Conservation (phyloP, 2,329 filamentous ascomycete species). For the Ophiostoma montium region DNA sequence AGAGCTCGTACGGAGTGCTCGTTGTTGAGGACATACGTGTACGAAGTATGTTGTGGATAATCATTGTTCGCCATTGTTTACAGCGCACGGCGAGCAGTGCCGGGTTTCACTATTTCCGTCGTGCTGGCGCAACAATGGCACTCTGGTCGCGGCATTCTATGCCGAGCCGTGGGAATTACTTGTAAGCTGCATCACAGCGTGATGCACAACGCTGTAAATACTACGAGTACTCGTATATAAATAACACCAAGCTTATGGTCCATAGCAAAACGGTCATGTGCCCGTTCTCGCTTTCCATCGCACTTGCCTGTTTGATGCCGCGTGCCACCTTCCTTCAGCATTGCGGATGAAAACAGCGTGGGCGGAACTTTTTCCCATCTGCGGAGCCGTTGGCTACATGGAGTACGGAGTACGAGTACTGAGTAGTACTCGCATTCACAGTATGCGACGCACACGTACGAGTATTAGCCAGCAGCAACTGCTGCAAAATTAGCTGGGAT, state of each 20-base stretch:
- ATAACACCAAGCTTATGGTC: too few relatives aligned
- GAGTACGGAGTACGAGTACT: neutral
- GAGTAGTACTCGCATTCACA: neutral
- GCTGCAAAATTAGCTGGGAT: neutral
- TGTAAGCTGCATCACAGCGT: too few relatives aligned
- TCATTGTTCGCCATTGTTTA: too few relatives aligned
- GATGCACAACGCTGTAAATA: too few relatives aligned
- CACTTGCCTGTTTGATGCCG: neutral
- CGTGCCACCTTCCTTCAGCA: neutral
- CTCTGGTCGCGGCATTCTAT: neutral
- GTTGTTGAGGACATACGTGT: too few relatives aligned
- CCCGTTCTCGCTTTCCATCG: neutral
- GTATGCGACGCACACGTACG: neutral
- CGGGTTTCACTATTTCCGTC: neutral
- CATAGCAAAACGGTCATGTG: too few relatives aligned
- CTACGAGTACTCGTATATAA: too few relatives aligned
- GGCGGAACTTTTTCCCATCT: constrained; percentile 2
- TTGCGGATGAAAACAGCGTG: constrained; percentile 3
- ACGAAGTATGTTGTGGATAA: neutral
- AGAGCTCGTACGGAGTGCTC: too few relatives aligned
- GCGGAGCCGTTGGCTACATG: constrained; percentile 5
- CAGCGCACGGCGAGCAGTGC: too few relatives aligned
- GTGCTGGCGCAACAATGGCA: neutral
- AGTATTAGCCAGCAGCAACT: neutral
- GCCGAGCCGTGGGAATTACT: too few relatives aligned